Evolutionary conservation across 208 protist species (phyloP).

Genomic region (Leishmania aethiopica): DNA sequence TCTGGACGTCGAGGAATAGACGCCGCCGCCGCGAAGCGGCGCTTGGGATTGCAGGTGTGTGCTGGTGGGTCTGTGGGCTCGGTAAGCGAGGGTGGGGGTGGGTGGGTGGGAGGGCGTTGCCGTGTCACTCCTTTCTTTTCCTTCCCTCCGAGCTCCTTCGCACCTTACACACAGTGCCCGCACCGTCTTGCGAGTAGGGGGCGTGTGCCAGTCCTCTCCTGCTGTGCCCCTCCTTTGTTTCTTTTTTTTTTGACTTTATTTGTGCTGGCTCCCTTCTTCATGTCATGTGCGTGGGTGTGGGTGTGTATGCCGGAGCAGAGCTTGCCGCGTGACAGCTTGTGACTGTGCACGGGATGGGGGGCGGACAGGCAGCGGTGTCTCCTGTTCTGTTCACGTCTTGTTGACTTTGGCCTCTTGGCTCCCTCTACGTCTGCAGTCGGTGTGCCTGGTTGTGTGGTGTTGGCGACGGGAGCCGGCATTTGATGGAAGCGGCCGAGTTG

Average conservation of each 20-base stretch:
- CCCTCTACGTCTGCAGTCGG: background rate
- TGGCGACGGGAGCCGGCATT: background rate
- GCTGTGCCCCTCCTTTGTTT: background rate
- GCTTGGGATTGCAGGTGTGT: background rate
- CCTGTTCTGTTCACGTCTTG: background rate
- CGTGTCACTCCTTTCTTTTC: background rate
- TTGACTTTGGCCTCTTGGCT: background rate
- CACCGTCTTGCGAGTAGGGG: background rate
- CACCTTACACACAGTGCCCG: background rate
- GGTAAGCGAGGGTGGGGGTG: background rate
- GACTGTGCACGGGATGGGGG: background rate
- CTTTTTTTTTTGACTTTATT: background rate
- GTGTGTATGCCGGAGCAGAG: background rate
- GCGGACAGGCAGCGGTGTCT: background rate
- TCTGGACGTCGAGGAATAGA: slow-evolving; percentile 86
- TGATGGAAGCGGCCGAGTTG: background rate
- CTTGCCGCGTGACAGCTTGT: background rate
- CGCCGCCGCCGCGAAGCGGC: background rate
- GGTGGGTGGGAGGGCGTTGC: background rate
- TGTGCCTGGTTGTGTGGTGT: background rate
- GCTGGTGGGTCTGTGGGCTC: background rate
- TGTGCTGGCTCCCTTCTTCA: background rate
- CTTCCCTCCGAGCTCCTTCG: background rate
- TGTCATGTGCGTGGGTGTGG: background rate
- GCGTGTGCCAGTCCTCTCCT: background rate